Percentiles rank a stretch among this genome's conserved stretches.
These are phyloP conservation scores for Debaryomycetaceae sp. DNA, from an alignment of 1,139 yeast genomes.

Conservation along the genomic window DNA sequence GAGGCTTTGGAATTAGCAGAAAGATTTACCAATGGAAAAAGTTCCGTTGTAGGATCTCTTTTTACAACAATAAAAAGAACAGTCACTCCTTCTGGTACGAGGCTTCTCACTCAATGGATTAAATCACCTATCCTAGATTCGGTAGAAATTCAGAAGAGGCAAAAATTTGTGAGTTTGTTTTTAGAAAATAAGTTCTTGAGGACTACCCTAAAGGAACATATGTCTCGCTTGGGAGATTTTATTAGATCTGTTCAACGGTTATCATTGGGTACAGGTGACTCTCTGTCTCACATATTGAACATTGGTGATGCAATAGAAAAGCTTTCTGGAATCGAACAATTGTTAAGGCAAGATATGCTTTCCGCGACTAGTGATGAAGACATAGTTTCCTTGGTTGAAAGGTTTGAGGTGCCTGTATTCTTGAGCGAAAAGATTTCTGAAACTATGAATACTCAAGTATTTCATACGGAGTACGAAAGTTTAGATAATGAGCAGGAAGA, in stretches of 20 bases:
- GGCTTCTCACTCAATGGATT: slow-evolving; percentile 77
- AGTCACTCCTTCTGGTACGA: slow-evolving; percentile 75
- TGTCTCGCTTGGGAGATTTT: slow-evolving; percentile 35
- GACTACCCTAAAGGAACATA: slow-evolving; percentile 19
- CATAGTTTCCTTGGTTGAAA: slow-evolving; percentile 13
- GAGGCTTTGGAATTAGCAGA: slow-evolving; percentile 72
- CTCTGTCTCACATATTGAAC: slow-evolving; percentile 26
- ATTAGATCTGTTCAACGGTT: slow-evolving; percentile 37
- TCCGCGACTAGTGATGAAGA: slow-evolving; percentile 9
- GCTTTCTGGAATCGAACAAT: slow-evolving; percentile 20
- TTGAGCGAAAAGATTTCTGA: slow-evolving; percentile 24
- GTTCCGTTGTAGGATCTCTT: slow-evolving; percentile 64
- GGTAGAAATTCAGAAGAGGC: slow-evolving; percentile 56
- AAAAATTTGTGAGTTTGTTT: slow-evolving; percentile 57
- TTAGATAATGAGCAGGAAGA: slow-evolving; percentile 4
- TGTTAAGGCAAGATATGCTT: slow-evolving; percentile 15
- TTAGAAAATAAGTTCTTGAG: slow-evolving; percentile 35
- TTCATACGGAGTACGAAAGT: slow-evolving; percentile 9
- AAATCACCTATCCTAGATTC: slow-evolving; percentile 71
- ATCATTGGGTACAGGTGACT: slow-evolving; percentile 35
- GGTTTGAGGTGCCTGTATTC: slow-evolving; percentile 28
- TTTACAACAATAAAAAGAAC: slow-evolving; percentile 68
- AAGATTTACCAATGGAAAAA: slow-evolving; percentile 52
- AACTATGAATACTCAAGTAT: slow-evolving; percentile 17
- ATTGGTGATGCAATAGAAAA: slow-evolving; percentile 32